Evolutionary conservation across 2,329 filamentous ascomycete species (phyloP).

Genomic region (Paecilomyces niveus): DNA sequence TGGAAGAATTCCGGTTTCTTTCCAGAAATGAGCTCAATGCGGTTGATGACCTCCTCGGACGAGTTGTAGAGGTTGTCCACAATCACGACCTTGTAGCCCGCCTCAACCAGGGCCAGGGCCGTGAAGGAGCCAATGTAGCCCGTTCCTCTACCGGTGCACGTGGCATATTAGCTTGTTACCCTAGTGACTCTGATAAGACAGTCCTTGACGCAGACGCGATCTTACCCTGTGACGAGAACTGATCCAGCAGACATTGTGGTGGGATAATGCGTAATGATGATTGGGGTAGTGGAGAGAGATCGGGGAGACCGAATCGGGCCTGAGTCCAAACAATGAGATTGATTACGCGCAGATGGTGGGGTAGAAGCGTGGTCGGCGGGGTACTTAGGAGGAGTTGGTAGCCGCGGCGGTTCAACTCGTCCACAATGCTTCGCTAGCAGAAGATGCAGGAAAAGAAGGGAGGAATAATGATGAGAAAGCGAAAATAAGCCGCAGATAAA

Average conservation of each 20-base stretch:
- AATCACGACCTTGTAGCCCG: conserved; percentile 94
- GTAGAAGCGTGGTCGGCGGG: conserved; percentile 1
- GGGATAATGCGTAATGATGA: not conserved
- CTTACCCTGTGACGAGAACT: conserved; percentile 87
- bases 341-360: conserved; percentile 2
- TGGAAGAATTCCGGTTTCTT: conserved; percentile 81
- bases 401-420: not conserved
- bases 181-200: not conserved
- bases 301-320: not conserved
- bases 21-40: conserved; percentile 88
- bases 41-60: conserved; percentile 80
- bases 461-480: not conserved
- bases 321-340: not conserved
- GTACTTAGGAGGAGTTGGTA: not conserved
- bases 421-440: not conserved
- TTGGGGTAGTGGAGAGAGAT: not conserved
- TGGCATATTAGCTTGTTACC: not conserved
- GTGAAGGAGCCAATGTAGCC: conserved; percentile 99
- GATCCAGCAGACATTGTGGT: conserved; percentile 68
- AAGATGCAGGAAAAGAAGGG: not conserved
- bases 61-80: conserved; percentile 98
- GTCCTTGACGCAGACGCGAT: conserved; percentile 2
- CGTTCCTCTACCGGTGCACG: conserved; percentile 61
- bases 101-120: conserved; percentile 79
- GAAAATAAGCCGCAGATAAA: not conserved